phyloP scores from a whole-genome alignment of 805 yeast genomes.

The Danielia oregonensis region DNA sequence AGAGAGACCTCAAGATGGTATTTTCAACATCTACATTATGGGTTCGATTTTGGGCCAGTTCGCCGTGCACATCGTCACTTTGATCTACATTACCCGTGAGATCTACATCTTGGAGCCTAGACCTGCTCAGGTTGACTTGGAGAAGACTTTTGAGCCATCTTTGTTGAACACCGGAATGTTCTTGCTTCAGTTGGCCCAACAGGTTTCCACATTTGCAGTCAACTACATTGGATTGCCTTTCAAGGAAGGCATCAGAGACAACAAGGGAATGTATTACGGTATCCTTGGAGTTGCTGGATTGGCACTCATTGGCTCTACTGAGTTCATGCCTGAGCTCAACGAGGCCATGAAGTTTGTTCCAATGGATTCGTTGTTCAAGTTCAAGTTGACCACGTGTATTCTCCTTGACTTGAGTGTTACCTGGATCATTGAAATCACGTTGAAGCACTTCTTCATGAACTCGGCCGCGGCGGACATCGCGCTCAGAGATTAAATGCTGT shows the following conservation, averaged over 20 bases:
- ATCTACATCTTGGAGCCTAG: conserved; percentile 90
- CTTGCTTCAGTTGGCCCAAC: conserved; percentile 90
- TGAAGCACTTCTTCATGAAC: conserved; percentile 86
- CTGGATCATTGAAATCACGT: conserved; percentile 72
- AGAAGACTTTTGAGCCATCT: conserved; percentile 84
- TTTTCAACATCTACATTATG: conserved; percentile 93
- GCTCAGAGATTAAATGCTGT: conserved; percentile 22
- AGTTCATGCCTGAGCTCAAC: conserved; percentile 89
- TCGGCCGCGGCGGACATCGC: conserved; percentile 93
- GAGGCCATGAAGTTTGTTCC: conserved; percentile 90
- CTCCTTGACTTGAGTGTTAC: conserved; percentile 72
- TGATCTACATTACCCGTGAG: conserved; percentile 78
- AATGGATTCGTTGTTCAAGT: conserved; percentile 71
- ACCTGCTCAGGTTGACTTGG: conserved; percentile 84
- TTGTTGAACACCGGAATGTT: conserved; percentile 94
- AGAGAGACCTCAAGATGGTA: conserved; percentile 96
- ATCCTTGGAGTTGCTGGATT: conserved; percentile 84
- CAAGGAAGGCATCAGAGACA: conserved; percentile 83
- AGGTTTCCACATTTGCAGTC: conserved; percentile 95
- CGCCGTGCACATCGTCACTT: conserved; percentile 82
- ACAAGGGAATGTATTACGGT: conserved; percentile 97
- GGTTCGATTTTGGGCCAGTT: conserved; percentile 96
- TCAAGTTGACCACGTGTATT: conserved; percentile 70
- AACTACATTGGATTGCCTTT: conserved; percentile 97
- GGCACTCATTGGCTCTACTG: conserved; percentile 90